A percentile compares a stretch with the other conserved stretches of the same genome.
Evolutionary conservation across 1,284 basidiomycete genomes (phyloP).

Genomic region (Cerioporus squamosus): DNA sequence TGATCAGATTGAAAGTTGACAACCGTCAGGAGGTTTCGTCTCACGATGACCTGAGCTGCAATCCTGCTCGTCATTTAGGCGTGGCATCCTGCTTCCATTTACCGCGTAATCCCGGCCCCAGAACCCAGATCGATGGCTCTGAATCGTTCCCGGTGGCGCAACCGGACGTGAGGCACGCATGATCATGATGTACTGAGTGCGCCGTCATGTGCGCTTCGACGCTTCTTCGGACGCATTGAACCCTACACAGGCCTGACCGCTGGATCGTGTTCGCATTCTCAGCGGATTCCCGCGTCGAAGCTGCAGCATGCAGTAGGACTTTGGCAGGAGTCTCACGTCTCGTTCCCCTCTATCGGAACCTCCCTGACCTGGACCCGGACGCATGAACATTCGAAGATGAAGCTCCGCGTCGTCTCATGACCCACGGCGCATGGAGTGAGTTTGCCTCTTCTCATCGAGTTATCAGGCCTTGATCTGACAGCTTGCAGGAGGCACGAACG

Average conservation of each 20-base stretch:
- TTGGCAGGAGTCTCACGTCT: background rate
- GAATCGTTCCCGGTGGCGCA: background rate
- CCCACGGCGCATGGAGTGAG: background rate
- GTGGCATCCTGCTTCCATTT: slow-evolving; percentile 6
- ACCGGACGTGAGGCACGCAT: slow-evolving; percentile 1
- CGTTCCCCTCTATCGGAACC: slow-evolving; percentile 8
- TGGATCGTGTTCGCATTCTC: background rate
- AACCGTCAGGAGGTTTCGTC: background rate
- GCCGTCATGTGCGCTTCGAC: background rate
- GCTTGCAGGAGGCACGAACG: background rate
- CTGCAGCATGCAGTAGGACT: background rate
- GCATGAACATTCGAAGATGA: background rate
- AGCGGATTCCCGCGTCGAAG: slow-evolving; percentile 6
- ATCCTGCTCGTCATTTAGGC: background rate
- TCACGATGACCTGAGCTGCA: background rate
- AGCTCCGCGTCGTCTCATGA: slow-evolving; percentile 6
- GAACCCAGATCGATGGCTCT: background rate
- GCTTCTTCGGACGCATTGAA: slow-evolving; percentile 1
- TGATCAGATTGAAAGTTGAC: background rate
- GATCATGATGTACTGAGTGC: slow-evolving; percentile 1
- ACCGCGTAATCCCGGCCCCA: background rate
- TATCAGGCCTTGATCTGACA: background rate
- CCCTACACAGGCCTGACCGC: background rate
- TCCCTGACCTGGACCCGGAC: background rate
- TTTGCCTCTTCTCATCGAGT: background rate